Conservation (phyloP, 2,329 filamentous ascomycete species). For the Venturiaceae sp. region DNA sequence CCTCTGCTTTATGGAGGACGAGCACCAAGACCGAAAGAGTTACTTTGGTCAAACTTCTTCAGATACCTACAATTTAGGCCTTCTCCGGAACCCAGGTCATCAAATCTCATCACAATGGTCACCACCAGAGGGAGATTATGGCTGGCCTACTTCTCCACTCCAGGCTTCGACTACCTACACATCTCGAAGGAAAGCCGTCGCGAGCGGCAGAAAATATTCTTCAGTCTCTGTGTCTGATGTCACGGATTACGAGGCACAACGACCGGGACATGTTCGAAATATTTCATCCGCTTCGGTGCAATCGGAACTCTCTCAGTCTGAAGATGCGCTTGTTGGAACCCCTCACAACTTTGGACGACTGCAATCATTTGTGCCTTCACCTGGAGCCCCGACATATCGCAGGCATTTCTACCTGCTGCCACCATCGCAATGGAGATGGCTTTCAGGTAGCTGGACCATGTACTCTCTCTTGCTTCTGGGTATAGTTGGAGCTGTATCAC, state of each 20-base stretch:
- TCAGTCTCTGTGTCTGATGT: not conserved
- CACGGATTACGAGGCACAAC: not conserved
- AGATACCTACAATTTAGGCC: not conserved
- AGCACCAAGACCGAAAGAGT: too few relatives aligned
- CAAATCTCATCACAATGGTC: not conserved
- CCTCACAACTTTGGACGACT: not conserved
- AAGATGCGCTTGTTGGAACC: not conserved
- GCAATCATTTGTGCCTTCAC: not conserved
- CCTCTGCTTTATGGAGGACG: too few relatives aligned
- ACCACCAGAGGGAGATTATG: not conserved
- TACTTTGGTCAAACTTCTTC: not conserved
- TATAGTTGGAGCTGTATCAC: constrained; percentile 20
- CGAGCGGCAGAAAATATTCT: not conserved
- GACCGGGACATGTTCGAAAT: not conserved
- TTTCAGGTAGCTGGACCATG: not conserved
- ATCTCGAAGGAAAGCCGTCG: not conserved
- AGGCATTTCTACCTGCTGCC: not conserved
- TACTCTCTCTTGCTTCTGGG: constrained; percentile 18
- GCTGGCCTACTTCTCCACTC: not conserved
- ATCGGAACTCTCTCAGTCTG: not conserved
- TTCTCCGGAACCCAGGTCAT: not conserved
- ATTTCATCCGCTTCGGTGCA: not conserved
- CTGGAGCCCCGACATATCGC: not conserved
- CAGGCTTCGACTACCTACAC: not conserved
- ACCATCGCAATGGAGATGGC: not conserved